Base-by-base conservation (phyloP, 768 basidiomycete genomes). In the Astraeus odoratus region DNA sequence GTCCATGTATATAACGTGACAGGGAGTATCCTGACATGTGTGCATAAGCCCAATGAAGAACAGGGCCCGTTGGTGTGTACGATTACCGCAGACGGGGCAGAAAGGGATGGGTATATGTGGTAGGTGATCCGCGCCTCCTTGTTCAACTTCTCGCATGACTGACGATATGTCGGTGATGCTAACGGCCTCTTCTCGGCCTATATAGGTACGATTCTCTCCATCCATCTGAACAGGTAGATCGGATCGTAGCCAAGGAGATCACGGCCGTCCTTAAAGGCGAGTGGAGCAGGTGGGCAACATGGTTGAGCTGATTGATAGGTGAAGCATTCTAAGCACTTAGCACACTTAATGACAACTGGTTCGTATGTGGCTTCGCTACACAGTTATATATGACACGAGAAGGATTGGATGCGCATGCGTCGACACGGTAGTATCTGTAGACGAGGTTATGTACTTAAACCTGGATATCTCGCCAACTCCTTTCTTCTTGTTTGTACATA, bases 71-170 rank as follows among this genome's bases (percentile, higher is more conserved):
- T 47, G 0, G 48, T 31, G 10, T 73, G 73, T 46, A 71, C 67
- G 4, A 53, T 64, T 15, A 65, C 60, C 1, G 43, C 55, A 20
- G 65, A 57, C 10, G 59, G 69, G 0, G 78, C 65, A 13, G 55
- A 63, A 12, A 41, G 40, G 20, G 80, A 81, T 51, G 81, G 81
- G 54, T 82, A 71, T 64, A 57, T 81, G 36, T 83, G 80, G 80
- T 78, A 51, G 42, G 75, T 49, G 16, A 19, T 40, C 15, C 27
- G 22, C 33, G 12, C 27, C 13, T 18, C 20, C 16, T 20, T 18
- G 5, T 36, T 7, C 19, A 10, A 12, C n/a, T 36, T 36, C 16
- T 36, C 12, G 16, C 8, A 35, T n/a, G n/a, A 35, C 34, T 5
- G 16, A 35, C 16, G 35, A 16, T 18, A 18, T 18, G 13, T 4